Evolutionary conservation across 352 stramenopile species (phyloP).

Genomic region (Pythium phragmiticola): DNA sequence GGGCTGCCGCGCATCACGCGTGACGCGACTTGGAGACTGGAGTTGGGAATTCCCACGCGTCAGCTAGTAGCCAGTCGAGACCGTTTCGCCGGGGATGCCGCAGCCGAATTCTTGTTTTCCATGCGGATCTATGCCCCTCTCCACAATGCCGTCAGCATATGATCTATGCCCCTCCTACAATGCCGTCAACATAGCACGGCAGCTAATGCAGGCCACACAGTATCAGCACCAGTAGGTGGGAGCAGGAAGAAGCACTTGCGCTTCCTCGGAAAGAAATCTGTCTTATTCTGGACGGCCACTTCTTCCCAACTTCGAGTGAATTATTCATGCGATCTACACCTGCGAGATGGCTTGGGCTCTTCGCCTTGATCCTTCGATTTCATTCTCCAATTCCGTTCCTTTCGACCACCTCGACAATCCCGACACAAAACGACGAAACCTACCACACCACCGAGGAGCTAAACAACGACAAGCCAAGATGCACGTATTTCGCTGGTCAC

Average conservation of each 20-base stretch:
- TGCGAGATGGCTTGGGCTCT: too few relatives aligned
- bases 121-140: neutral
- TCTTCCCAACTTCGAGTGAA: too few relatives aligned
- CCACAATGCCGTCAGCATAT: too few relatives aligned
- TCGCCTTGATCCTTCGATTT: neutral
- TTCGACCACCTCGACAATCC: neutral
- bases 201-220: neutral
- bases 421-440: neutral
- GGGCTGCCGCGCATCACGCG: too few relatives aligned
- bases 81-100: conserved; percentile 3
- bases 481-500: conserved; percentile 26
- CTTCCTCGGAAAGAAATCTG: neutral
- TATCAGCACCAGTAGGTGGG: conserved; percentile 1
- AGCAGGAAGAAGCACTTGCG: neutral
- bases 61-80: neutral
- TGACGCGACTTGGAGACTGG: too few relatives aligned
- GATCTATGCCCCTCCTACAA: too few relatives aligned
- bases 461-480: neutral
- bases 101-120: neutral
- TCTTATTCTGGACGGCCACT: conserved; percentile 10
- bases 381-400: conserved; percentile 12
- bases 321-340: too few relatives aligned
- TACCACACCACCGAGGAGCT: too few relatives aligned
- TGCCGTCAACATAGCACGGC: too few relatives aligned
- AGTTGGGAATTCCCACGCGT: neutral